These are phyloP conservation scores for Narthecium ossifragum DNA, from an alignment of 106 monocot species.

Conservation along the genomic window DNA sequence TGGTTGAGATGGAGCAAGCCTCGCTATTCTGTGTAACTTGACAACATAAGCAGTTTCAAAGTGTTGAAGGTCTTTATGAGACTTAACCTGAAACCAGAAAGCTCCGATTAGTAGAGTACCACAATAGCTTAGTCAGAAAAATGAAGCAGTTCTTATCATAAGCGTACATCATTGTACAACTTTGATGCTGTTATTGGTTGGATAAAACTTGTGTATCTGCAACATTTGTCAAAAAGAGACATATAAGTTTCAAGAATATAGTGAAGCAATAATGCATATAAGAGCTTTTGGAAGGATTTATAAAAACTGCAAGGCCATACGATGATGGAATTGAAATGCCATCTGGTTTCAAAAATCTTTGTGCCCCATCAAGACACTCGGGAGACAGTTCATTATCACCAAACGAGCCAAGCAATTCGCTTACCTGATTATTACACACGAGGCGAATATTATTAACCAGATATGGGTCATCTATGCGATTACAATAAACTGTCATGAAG, in stretches of 20 bases:
- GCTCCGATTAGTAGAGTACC: neutral
- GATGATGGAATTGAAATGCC: conserved; percentile 96
- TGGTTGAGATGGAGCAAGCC: conserved; percentile 58
- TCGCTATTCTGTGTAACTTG: conserved; percentile 85
- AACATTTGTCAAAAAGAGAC: neutral
- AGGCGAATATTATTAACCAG: neutral
- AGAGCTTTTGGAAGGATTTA: neutral
- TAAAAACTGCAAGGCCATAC: conserved; percentile 28
- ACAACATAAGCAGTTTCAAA: conserved; percentile 99
- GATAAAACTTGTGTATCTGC: conserved; percentile 89
- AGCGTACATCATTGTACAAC: conserved; percentile 85
- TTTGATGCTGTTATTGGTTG: conserved; percentile 91
- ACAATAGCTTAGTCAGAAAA: too few relatives aligned
- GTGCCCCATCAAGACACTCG: conserved; percentile 95
- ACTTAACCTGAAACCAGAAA: conserved; percentile 61
- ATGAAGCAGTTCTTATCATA: too few relatives aligned
- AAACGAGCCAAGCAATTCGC: conserved; percentile 92
- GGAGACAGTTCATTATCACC: conserved; percentile 97
- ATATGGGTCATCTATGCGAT: neutral
- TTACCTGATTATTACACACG: conserved; percentile 41
- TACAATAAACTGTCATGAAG: too few relatives aligned
- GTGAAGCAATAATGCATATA: neutral
- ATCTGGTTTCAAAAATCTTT: conserved; percentile 85
- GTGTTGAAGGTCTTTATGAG: conserved; percentile 76
- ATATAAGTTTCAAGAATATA: neutral